These are phyloP conservation scores for Fusarium pilosicola DNA, from an alignment of 2,329 filamentous ascomycete genomes.

Conservation along the genomic window DNA sequence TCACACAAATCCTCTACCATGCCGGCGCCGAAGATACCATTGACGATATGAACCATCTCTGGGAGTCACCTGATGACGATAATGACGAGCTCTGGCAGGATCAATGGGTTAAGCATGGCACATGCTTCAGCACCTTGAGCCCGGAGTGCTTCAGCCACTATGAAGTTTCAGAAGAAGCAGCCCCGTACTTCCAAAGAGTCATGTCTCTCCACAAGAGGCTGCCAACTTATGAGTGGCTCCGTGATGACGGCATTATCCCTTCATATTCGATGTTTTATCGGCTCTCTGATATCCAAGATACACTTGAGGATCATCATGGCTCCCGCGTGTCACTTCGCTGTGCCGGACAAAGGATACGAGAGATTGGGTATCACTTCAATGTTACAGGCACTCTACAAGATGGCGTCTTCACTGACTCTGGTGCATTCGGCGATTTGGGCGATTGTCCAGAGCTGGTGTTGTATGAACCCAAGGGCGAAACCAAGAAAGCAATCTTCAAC, in stretches of 20 bases:
- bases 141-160: conserved; percentile 15
- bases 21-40: not conserved
- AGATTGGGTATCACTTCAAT: conserved; percentile 23
- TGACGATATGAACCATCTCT: conserved; percentile 5
- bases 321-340: conserved; percentile 16
- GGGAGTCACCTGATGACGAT: not conserved
- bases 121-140: conserved; percentile 15
- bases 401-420: conserved; percentile 2
- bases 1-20: conserved; percentile 21
- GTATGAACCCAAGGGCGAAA: conserved; percentile 26
- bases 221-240: conserved; percentile 16
- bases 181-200: conserved; percentile 14
- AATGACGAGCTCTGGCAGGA: conserved; percentile 19
- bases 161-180: conserved; percentile 12
- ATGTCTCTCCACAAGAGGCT: conserved; percentile 15
- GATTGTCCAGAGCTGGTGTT: conserved; percentile 8
- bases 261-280: conserved; percentile 20
- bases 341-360: not conserved
- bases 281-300: conserved; percentile 10
- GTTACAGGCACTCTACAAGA: conserved; percentile 12
- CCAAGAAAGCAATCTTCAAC: conserved; percentile 17
- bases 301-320: conserved; percentile 7
- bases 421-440: not conserved
- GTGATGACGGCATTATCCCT: conserved; percentile 6
- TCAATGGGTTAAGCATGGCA: conserved; percentile 11